phyloP scores from a whole-genome alignment of 192 early-diverging fungal species.

The Funneliformis geosporum region DNA sequence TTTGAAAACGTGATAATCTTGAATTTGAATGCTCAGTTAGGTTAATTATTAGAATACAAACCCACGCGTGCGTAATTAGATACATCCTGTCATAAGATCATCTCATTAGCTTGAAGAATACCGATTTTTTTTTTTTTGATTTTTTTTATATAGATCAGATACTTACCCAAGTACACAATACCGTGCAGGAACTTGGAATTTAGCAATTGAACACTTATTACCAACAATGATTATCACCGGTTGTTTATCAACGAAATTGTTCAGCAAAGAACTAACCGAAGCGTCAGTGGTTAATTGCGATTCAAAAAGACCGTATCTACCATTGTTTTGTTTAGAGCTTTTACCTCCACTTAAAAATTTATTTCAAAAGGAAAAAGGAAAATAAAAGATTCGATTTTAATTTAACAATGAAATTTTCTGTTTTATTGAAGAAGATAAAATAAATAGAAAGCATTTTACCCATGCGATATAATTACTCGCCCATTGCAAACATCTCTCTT shows the following conservation, averaged over 20 bases:
- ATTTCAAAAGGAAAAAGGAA: no score
- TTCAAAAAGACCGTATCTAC: neutral
- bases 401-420: neutral
- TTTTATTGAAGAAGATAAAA: neutral
- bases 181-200: conserved; percentile 2
- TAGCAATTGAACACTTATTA: neutral
- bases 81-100: neutral
- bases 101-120: neutral
- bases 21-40: neutral
- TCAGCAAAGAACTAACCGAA: neutral
- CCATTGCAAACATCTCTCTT: neutral
- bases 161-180: conserved; percentile 11
- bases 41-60: neutral
- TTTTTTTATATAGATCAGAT: no score
- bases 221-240: neutral
- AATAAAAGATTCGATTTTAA: neutral
- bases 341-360: neutral
- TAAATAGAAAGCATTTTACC: neutral
- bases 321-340: neutral
- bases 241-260: neutral
- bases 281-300: neutral
- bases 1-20: neutral
- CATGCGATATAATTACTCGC: conserved; percentile 10
- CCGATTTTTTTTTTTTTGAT: no score
- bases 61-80: neutral